Base-by-base conservation (phyloP, 2,329 filamentous ascomycete genomes). In the Diaporthe amygdali region DNA sequence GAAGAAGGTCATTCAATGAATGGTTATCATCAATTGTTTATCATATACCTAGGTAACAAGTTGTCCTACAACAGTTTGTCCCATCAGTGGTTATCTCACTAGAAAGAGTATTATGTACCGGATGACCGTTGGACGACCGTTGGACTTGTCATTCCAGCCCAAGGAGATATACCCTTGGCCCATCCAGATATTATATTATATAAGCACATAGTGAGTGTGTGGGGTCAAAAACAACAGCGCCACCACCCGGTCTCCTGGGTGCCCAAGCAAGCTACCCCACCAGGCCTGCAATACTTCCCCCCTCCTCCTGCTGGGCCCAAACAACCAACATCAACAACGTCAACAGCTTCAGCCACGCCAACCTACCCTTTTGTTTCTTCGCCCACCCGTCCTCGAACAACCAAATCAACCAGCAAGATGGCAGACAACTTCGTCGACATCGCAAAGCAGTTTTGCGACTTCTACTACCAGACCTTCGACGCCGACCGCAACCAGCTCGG, bases 391-490 rank as follows among this genome's bases (percentile, higher is more conserved):
- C 25, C n/a, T 59, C 37, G n/a, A 27, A 55, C 30, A 30, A 32
- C 27, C 25, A 55, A 66, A 46, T 20, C 44, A 37, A 63, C 12
- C 59, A n/a, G 25, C 63, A 73, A 72, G 49, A 73, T 73, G 72
- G 73, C 74, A 39, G 69, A 54, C 71, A 72, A 74, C 47, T 75
- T 75, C 55, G 71, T 73, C 32, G 71, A 73, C 2, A 37, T 74
- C 55, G 74, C 74, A 68, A 73, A 63, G 66, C 71, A 74, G 54
- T 73, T 73, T 39, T 71, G 71, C 70, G 70, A 69, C 27, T 73
- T 59, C 51, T 94, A 94, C 87, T 94, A 94, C 85, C 84, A 90
- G 76, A 90, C 89, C 71, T 94, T 94, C 81, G 92, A 94, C 79
- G 74, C 76, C 72, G 85, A 91, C 81, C 88, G 92, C 73, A 77